A percentile compares a stretch with the other conserved stretches of the same genome.
These are phyloP conservation scores for Mycena metata DNA, from an alignment of 768 basidiomycete species.

Conservation along the genomic window DNA sequence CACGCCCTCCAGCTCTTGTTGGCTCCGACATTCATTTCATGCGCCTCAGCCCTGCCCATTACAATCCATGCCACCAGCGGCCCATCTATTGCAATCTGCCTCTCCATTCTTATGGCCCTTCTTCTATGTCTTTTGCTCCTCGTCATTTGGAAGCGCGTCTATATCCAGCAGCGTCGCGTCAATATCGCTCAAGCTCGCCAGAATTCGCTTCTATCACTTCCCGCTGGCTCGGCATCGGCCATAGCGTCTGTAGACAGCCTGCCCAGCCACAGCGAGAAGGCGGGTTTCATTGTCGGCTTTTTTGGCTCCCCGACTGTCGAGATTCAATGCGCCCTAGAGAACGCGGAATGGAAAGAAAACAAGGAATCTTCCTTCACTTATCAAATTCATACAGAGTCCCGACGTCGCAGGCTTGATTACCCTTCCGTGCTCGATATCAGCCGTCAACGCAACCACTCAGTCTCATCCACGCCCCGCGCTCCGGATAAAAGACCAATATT, in stretches of 20 bases:
- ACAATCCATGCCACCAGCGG: conserved; percentile 28
- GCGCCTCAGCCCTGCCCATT: conserved; percentile 24
- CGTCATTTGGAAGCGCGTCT: conserved; percentile 45
- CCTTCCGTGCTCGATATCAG: conserved; percentile 39
- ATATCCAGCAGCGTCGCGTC: conserved; percentile 45
- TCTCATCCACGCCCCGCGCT: conserved; percentile 18
- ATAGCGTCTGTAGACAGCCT: conserved; percentile 27
- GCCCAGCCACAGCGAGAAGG: conserved; percentile 42
- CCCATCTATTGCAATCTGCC: conserved; percentile 39
- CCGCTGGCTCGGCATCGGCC: conserved; percentile 21
- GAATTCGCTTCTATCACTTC: conserved; percentile 30
- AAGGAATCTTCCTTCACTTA: conserved; percentile 40
- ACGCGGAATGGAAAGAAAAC: conserved; percentile 37
- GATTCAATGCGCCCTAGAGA: conserved; percentile 42
- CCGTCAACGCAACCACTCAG: conserved; percentile 26
- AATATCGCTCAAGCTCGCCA: conserved; percentile 12
- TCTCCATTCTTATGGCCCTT: conserved; percentile 46
- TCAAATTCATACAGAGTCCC: conserved; percentile 38
- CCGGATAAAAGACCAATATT: conserved; percentile 13
- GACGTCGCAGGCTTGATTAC: conserved; percentile 34
- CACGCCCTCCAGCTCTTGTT: conserved; percentile 12
- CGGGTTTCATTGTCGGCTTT: conserved; percentile 59
- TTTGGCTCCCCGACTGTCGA: conserved; percentile 62
- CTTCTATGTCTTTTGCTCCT: conserved; percentile 44
- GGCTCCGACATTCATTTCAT: conserved; percentile 24